Evolutionary conservation across 108 stramenopile species (phyloP).

Genomic region (Conticribra guillardii): DNA sequence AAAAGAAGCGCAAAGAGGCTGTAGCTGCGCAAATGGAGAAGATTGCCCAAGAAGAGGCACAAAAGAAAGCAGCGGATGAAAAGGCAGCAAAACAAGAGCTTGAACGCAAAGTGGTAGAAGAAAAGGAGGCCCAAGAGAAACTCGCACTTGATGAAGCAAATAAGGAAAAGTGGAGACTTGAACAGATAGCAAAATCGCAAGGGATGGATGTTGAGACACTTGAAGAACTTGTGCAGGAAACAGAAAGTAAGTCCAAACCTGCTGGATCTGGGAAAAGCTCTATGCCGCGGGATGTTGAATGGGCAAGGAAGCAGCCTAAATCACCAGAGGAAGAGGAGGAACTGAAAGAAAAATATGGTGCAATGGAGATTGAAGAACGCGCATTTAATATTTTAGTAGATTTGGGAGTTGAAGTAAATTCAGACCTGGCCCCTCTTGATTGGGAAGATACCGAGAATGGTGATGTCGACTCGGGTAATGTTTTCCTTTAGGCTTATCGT

Average conservation of each 20-base stretch:
- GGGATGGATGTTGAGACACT: neutral
- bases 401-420: constrained; percentile 46
- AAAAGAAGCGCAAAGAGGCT: neutral
- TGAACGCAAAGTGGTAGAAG: neutral
- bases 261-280: constrained; percentile 8
- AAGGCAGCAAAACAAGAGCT: neutral
- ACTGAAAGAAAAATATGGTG: constrained; percentile 54
- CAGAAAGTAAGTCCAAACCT: constrained; percentile 10
- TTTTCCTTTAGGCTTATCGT: constrained; percentile 12
- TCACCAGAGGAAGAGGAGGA: constrained; percentile 52
- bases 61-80: constrained; percentile 4
- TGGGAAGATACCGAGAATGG: constrained; percentile 18
- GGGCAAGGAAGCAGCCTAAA: constrained; percentile 36
- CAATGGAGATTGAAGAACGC: constrained; percentile 54
- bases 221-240: constrained; percentile 4
- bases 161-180: constrained; percentile 3
- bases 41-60: constrained; percentile 8
- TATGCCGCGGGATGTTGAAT: neutral
- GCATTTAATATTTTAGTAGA: constrained; percentile 60
- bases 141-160: neutral
- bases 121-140: constrained; percentile 6
- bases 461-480: constrained; percentile 19
- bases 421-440: constrained; percentile 15
- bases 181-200: constrained; percentile 8
- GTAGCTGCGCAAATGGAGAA: neutral